Evolutionary conservation across 2,329 filamentous ascomycete species (phyloP).

Genomic region (Furcasterigmium sp.): DNA sequence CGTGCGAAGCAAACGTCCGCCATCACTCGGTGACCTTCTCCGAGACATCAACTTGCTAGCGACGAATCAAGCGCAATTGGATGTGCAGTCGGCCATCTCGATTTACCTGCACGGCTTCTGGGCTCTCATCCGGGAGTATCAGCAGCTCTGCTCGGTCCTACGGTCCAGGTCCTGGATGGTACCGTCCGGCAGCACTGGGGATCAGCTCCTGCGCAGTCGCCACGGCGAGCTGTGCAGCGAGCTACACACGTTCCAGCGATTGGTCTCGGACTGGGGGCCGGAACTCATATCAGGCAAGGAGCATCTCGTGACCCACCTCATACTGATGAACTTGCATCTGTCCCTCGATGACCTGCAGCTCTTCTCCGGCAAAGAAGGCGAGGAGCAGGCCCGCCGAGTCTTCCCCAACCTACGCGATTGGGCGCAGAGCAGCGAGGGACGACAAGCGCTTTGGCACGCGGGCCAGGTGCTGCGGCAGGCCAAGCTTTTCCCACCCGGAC

Average conservation of each 20-base stretch:
- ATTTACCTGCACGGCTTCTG: constrained; percentile 63
- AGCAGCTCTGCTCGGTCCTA: constrained; percentile 50
- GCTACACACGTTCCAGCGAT: constrained; percentile 41
- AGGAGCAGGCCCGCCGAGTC: constrained; percentile 57
- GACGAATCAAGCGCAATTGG: constrained; percentile 43
- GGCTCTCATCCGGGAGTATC: constrained; percentile 61
- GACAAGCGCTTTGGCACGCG: constrained; percentile 62
- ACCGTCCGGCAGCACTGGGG: constrained; percentile 30
- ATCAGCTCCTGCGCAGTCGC: constrained; percentile 45
- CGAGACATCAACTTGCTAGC: constrained; percentile 49
- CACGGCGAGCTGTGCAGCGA: constrained; percentile 59
- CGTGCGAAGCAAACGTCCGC: constrained; percentile 34
- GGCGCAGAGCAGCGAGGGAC: constrained; percentile 48
- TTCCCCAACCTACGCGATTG: constrained; percentile 56
- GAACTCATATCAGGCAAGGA: constrained; percentile 36
- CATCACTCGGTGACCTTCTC: constrained; percentile 50
- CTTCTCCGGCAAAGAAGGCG: constrained; percentile 62
- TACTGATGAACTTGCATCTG: constrained; percentile 60
- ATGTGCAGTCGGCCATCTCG: constrained; percentile 50
- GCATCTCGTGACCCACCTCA: constrained; percentile 43
- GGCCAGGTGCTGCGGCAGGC: constrained; percentile 61
- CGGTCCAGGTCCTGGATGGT: constrained; percentile 41
- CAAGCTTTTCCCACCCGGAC: constrained; percentile 43
- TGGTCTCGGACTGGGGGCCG: constrained; percentile 36
- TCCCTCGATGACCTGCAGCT: constrained; percentile 61